Base-by-base conservation (phyloP, 1,284 basidiomycete species). In the Apiotrichum laibachii region DNA sequence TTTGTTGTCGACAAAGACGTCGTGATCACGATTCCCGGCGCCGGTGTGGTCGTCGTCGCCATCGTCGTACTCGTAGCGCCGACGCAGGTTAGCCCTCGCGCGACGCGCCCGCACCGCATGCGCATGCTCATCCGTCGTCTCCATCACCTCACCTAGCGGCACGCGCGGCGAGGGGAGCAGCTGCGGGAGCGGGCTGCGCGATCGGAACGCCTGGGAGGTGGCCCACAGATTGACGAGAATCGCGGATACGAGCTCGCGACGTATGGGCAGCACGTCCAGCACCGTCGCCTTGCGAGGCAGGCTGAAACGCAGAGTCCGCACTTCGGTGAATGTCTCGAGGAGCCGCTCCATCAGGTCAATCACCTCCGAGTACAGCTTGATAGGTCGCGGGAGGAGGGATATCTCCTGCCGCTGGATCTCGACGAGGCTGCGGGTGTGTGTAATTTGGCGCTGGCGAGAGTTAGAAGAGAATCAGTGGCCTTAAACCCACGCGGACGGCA, bases 201-300 rank as follows among this genome's bases (percentile, higher is more conserved):
- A 80, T 21, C 76, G 69, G 62, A 81, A 74, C 0, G 80, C 74
- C 55, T 81, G 80, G 0, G 72, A 73, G 21, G 73, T 69, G 0
- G 79, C 76, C 75, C 79, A 82, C 2, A 82, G 62, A 35, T 73
- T 77, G 47, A 81, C 66, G 18, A 80, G 67, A n/a, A 81, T 67
- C 1, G 79, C 67, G 0, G 77, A 77, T 2, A 81, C 78, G 12
- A 81, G 55, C 57, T 80, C 80, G 35, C 77, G 75, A 2, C 81
- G 71, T 10, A 80, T 66, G 10, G 79, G 76, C n/a, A 81, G 62
- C 21, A 82, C 79, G 48, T 80, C 78, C 34, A 79, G 67, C 1
- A 82, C 79, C 0, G 78, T 79, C 48, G 77, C 77, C 55, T 77
- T 59, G 39, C 77, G 52, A 45, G 72, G 71, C 34, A 77, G 62